phyloP scores from a whole-genome alignment of 306 rosid species.

The Cucurbita moschata region DNA sequence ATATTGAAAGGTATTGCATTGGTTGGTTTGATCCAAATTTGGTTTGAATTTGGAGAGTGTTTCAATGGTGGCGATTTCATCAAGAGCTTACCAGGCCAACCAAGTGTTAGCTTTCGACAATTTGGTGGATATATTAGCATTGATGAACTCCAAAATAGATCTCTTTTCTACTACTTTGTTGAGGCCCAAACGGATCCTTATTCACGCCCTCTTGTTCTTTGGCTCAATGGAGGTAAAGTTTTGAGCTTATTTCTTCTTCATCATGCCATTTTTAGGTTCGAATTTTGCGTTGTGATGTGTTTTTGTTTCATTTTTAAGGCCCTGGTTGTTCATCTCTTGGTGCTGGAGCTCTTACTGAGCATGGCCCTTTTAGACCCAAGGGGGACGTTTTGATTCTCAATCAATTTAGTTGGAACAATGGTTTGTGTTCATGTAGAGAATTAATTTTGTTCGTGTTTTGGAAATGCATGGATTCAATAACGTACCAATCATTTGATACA shows the following conservation, averaged over 20 bases:
- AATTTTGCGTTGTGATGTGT: not conserved
- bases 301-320: slow-evolving; percentile 17
- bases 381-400: slow-evolving; percentile 31
- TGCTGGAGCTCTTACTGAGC: slow-evolving; percentile 56
- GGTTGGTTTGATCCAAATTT: slow-evolving; percentile 6
- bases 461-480: not conserved
- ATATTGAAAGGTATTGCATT: not conserved
- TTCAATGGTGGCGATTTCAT: not conserved
- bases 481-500: not conserved
- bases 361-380: slow-evolving; percentile 60
- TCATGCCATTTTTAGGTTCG: not conserved
- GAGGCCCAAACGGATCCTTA: slow-evolving; percentile 23
- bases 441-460: not conserved
- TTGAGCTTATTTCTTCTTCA: not conserved
- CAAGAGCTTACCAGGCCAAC: slow-evolving; percentile 24
- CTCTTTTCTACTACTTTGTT: slow-evolving; percentile 33
- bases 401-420: slow-evolving; percentile 55
- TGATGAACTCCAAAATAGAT: slow-evolving; percentile 16
- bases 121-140: slow-evolving; percentile 24
- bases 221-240: slow-evolving; percentile 47
- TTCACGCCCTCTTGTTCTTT: slow-evolving; percentile 40
- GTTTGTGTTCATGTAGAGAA: slow-evolving; percentile 2
- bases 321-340: slow-evolving; percentile 84
- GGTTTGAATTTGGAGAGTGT: not conserved
- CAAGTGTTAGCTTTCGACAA: slow-evolving; percentile 24